Percentiles rank a stretch among this genome's conserved stretches.
Conservation (phyloP, 495 filamentous ascomycete species). For the Diplogelasinospora grovesii region DNA sequence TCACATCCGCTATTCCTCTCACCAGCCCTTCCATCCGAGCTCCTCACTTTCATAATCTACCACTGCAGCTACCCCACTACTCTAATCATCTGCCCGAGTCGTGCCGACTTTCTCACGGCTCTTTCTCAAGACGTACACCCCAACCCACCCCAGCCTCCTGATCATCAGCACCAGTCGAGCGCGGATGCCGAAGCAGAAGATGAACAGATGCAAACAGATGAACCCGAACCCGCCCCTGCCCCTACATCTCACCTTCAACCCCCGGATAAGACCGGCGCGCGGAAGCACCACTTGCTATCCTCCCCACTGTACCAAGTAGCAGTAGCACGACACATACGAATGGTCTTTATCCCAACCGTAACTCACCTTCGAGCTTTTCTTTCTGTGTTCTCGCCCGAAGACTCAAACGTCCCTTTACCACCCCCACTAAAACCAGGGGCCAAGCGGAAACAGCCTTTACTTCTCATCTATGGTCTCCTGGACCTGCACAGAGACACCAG, state of each 20-base stretch:
- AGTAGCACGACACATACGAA: constrained; percentile 55
- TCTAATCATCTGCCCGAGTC: constrained; percentile 64
- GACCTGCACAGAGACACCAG: constrained; percentile 62
- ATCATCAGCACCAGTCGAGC: neutral
- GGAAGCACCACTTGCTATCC: constrained; percentile 38
- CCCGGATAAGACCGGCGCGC: neutral
- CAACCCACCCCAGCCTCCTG: neutral
- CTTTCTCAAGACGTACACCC: constrained; percentile 30
- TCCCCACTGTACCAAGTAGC: constrained; percentile 65
- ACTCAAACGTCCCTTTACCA: constrained; percentile 19
- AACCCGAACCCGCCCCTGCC: too few species aligned
- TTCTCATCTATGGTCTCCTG: constrained; percentile 63
- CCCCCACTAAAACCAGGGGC: constrained; percentile 3
- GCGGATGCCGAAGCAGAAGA: neutral
- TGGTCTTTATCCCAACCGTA: constrained; percentile 67
- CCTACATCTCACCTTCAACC: too few species aligned
- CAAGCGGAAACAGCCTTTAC: constrained; percentile 21
- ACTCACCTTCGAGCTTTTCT: constrained; percentile 73
- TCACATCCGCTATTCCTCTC: constrained; percentile 39
- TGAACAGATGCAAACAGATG: neutral
- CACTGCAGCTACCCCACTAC: constrained; percentile 48
- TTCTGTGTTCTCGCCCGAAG: constrained; percentile 39
- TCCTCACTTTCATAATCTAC: constrained; percentile 58
- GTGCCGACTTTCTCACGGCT: constrained; percentile 52
- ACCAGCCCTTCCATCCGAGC: constrained; percentile 47